phyloP scores from a whole-genome alignment of 805 yeast species.

The Maudiozyma pseudohumilis region DNA sequence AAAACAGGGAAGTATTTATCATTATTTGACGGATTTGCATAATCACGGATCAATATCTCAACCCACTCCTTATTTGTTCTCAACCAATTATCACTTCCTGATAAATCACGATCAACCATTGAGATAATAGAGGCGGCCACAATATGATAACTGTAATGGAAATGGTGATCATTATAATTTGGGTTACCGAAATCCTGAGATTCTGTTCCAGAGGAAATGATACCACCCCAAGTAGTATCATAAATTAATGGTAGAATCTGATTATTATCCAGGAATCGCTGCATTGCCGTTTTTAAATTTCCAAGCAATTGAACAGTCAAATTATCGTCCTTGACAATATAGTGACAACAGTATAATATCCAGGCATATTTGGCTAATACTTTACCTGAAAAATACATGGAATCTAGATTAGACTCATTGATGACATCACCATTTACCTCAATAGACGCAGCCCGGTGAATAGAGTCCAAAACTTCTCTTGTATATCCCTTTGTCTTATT shows the following conservation, averaged over 20 bases:
- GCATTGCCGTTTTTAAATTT: conserved; percentile 56
- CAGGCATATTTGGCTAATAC: conserved; percentile 83
- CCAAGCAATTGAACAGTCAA: conserved; percentile 45
- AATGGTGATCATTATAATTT: conserved; percentile 65
- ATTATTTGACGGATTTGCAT: conserved; percentile 45
- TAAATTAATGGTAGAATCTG: conserved; percentile 70
- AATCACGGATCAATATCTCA: conserved; percentile 52
- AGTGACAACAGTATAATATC: conserved; percentile 63
- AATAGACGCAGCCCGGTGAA: conserved; percentile 27
- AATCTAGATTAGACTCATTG: conserved; percentile 48
- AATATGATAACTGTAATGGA: conserved; percentile 66
- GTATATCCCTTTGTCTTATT: conserved; percentile 25
- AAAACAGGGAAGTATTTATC: conserved; percentile 56
- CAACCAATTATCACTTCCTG: conserved; percentile 34
- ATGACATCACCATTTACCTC: conserved; percentile 27
- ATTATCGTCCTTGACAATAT: conserved; percentile 45
- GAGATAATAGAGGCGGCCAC: conserved; percentile 61
- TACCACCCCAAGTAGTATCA: conserved; percentile 71
- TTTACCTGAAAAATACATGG: conserved; percentile 90
- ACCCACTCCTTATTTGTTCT: conserved; percentile 42
- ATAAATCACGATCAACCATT: conserved; percentile 37
- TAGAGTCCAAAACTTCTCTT: conserved; percentile 20
- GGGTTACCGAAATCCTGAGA: conserved; percentile 65
- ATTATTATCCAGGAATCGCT: conserved; percentile 54
- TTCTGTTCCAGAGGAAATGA: conserved; percentile 55